Evolutionary conservation across 1,139 yeast species (phyloP).

Genomic region (Geotrichum europaeum): DNA sequence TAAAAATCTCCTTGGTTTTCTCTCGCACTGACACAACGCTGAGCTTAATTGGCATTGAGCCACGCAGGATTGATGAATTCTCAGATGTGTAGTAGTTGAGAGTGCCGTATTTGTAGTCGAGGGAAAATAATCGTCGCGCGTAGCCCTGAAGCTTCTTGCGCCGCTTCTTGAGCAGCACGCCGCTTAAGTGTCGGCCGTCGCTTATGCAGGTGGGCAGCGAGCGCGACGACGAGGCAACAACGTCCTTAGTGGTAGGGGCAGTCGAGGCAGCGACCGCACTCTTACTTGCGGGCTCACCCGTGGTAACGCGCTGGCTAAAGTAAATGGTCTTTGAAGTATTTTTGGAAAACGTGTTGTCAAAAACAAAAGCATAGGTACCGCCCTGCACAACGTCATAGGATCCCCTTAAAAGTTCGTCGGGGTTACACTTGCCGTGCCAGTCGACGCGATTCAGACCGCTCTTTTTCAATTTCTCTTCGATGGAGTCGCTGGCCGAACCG

Average conservation of each 20-base stretch:
- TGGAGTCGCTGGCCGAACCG: slow-evolving; percentile 14
- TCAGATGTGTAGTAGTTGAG: slow-evolving; percentile 76
- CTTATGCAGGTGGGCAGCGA: slow-evolving; percentile 21
- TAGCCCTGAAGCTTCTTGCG: slow-evolving; percentile 80
- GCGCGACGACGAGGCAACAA: background rate
- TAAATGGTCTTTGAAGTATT: slow-evolving; percentile 75
- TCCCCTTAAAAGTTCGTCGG: slow-evolving; percentile 46
- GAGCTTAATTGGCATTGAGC: slow-evolving; percentile 82
- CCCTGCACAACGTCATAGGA: slow-evolving; percentile 46
- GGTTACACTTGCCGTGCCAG: slow-evolving; percentile 35
- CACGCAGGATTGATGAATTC: slow-evolving; percentile 64
- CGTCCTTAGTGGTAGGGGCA: background rate
- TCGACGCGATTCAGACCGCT: slow-evolving; percentile 34
- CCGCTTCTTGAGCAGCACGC: slow-evolving; percentile 72
- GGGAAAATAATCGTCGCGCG: slow-evolving; percentile 73
- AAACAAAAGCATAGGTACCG: slow-evolving; percentile 77
- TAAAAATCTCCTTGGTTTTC: slow-evolving; percentile 59
- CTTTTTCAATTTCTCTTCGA: slow-evolving; percentile 32
- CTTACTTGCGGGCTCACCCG: background rate
- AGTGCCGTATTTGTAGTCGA: slow-evolving; percentile 77
- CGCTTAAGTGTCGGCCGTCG: slow-evolving; percentile 46
- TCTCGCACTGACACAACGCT: slow-evolving; percentile 78
- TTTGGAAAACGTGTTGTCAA: slow-evolving; percentile 88
- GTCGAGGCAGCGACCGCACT: background rate
- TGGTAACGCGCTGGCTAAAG: slow-evolving; percentile 49